phyloP scores from a whole-genome alignment of 768 basidiomycete species.

The Panaeolus cyanescens region DNA sequence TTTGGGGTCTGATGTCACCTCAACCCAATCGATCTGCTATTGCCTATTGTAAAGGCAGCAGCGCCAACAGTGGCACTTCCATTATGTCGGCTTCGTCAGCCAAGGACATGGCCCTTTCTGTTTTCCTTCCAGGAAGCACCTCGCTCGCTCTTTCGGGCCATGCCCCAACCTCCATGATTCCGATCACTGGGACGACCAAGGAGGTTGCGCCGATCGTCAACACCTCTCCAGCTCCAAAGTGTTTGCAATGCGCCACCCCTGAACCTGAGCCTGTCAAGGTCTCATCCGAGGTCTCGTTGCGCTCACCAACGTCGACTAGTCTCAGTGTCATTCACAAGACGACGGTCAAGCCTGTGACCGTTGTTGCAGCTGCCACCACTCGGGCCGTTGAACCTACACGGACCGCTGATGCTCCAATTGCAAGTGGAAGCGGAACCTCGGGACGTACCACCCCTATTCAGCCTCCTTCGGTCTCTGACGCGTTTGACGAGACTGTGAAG shows the following conservation, averaged over 20 bases:
- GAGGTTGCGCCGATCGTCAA: conserved; percentile 15
- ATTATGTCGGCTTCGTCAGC: conserved; percentile 31
- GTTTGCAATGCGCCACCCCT: conserved; percentile 15
- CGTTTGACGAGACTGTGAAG: conserved; percentile 49
- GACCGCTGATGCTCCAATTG: not conserved
- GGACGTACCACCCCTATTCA: conserved; percentile 25
- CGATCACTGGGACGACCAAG: conserved; percentile 18
- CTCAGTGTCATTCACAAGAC: conserved; percentile 21
- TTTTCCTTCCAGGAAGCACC: conserved; percentile 51
- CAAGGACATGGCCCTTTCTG: conserved; percentile 53
- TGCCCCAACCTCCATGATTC: conserved; percentile 26
- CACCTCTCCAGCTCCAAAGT: conserved; percentile 16
- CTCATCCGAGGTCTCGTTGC: conserved; percentile 27
- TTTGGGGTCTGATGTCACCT: conserved; percentile 46
- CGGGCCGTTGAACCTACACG: not conserved
- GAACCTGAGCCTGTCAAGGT: conserved; percentile 14
- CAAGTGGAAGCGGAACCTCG: conserved; percentile 11
- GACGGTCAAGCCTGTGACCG: conserved; percentile 12
- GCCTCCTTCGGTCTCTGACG: conserved; percentile 33
- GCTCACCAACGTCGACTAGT: conserved; percentile 19
- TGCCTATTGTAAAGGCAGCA: conserved; percentile 24
- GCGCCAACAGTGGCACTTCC: conserved; percentile 23
- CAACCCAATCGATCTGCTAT: conserved; percentile 40
- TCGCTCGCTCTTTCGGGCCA: conserved; percentile 32
- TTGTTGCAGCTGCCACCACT: conserved; percentile 12